A percentile compares a stretch with the other conserved stretches of the same genome.
Evolutionary conservation across 352 stramenopile genomes (phyloP).

Genomic region (Phytophthora megakarya): DNA sequence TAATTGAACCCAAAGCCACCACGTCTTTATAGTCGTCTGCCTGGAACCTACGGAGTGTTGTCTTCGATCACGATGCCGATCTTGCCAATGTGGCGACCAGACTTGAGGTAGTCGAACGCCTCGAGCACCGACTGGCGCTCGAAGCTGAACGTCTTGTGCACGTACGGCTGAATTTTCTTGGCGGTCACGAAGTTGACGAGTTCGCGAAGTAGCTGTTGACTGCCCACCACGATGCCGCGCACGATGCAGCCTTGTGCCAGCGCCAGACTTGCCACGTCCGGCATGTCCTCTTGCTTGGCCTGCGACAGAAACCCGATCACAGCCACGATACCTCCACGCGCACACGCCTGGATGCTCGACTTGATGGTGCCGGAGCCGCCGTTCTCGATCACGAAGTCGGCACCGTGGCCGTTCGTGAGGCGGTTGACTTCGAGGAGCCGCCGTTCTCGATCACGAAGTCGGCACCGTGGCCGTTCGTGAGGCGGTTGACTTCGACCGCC

Average conservation of each 20-base stretch:
- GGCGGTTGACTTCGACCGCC: constrained; percentile 13
- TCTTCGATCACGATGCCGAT: constrained; percentile 21
- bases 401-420: constrained; percentile 23
- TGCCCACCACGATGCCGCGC: constrained; percentile 21
- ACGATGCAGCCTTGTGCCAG: constrained; percentile 20
- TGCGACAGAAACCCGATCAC: constrained; percentile 28
- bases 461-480: constrained; percentile 22
- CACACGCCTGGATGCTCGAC: constrained; percentile 24
- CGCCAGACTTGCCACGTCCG: constrained; percentile 20
- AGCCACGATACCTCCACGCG: constrained; percentile 16
- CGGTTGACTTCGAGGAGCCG: constrained; percentile 16
- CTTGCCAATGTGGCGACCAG: constrained; percentile 30
- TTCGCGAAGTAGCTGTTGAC: constrained; percentile 23
- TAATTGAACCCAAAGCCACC: background rate
- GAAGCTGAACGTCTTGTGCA: constrained; percentile 33
- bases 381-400: constrained; percentile 33
- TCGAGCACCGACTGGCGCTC: constrained; percentile 16
- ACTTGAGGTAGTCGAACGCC: constrained; percentile 28
- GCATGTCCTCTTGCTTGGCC: constrained; percentile 31
- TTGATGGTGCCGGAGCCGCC: constrained; percentile 31
- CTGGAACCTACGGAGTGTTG: constrained; percentile 3
- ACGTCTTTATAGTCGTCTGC: background rate
- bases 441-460: constrained; percentile 36
- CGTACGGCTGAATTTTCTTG: constrained; percentile 26
- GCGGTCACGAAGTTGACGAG: constrained; percentile 22